Evolutionary conservation across 768 basidiomycete genomes (phyloP).

Genomic region (Boletus barrowsii): DNA sequence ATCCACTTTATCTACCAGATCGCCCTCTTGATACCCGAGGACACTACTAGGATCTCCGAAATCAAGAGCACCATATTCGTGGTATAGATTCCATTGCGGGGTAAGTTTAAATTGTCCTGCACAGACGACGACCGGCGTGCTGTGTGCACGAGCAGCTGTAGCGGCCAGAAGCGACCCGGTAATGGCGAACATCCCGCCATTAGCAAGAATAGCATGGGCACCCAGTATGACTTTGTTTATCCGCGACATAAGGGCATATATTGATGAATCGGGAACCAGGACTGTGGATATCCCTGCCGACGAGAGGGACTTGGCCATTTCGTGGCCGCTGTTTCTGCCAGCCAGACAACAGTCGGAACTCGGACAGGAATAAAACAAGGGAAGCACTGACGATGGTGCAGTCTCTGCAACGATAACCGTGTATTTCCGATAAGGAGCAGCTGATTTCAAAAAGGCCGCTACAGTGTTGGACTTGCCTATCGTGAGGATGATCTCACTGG

Average conservation of each 20-base stretch:
- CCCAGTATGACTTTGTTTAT: conserved; percentile 96
- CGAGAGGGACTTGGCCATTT: conserved; percentile 81
- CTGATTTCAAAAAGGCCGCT: conserved; percentile 89
- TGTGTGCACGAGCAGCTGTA: conserved; percentile 83
- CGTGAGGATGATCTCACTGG: conserved; percentile 90
- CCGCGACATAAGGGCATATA: conserved; percentile 94
- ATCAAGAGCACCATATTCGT: conserved; percentile 81
- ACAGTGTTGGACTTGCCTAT: conserved; percentile 94
- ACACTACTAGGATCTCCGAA: conserved; percentile 70
- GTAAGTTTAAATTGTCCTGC: conserved; percentile 97
- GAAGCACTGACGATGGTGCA: conserved; percentile 73
- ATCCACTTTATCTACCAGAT: conserved; percentile 82
- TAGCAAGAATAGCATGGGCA: conserved; percentile 93
- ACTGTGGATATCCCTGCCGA: conserved; percentile 85
- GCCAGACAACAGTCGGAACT: conserved; percentile 1
- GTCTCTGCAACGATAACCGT: conserved; percentile 97
- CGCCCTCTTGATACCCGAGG: conserved; percentile 71
- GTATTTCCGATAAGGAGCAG: conserved; percentile 85
- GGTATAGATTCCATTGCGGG: conserved; percentile 85
- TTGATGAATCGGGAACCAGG: conserved; percentile 93
- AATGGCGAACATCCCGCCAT: conserved; percentile 92
- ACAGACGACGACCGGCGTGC: conserved; percentile 89
- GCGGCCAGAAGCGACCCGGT: conserved; percentile 83
- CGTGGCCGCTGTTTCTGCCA: conserved; percentile 75
- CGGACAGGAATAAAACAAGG: not conserved